Evolutionary conservation across 2,329 filamentous ascomycete genomes (phyloP).

Genomic region (Aspergillus uvarum): DNA sequence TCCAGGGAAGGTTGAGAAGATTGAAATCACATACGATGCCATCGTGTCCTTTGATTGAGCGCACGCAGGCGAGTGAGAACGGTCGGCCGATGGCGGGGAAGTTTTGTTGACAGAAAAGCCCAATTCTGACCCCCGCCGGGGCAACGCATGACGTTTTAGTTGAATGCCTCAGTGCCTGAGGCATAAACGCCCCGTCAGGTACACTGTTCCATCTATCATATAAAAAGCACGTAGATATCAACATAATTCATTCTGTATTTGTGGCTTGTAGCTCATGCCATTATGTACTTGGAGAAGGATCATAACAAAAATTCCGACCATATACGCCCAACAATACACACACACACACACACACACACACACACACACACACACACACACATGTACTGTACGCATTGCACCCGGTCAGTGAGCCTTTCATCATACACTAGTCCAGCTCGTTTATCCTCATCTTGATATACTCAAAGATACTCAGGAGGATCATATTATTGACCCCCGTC

Average conservation of each 20-base stretch:
- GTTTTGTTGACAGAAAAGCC: slow-evolving; percentile 31
- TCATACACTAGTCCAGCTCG: slow-evolving; percentile 29
- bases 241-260: slow-evolving; percentile 23
- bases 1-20: background rate
- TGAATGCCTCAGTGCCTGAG: slow-evolving; percentile 3
- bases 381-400: background rate
- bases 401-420: background rate
- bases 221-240: background rate
- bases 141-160: background rate
- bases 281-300: slow-evolving; percentile 22
- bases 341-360: no score
- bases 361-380: no score
- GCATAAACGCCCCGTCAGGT: background rate
- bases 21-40: slow-evolving; percentile 34
- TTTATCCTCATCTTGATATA: slow-evolving; percentile 48
- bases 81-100: slow-evolving; percentile 10
- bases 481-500: slow-evolving; percentile 51
- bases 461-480: slow-evolving; percentile 48
- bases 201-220: no score
- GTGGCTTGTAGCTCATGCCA: slow-evolving; percentile 21
- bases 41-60: slow-evolving; percentile 23
- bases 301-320: slow-evolving; percentile 9
- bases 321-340: slow-evolving; percentile 8
- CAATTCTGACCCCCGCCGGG: slow-evolving; percentile 28
- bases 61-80: slow-evolving; percentile 9